A percentile compares a stretch with the other conserved stretches of the same genome.
Evolutionary conservation across 2,329 filamentous ascomycete genomes (phyloP).

Genomic region (Neonectria sp.): DNA sequence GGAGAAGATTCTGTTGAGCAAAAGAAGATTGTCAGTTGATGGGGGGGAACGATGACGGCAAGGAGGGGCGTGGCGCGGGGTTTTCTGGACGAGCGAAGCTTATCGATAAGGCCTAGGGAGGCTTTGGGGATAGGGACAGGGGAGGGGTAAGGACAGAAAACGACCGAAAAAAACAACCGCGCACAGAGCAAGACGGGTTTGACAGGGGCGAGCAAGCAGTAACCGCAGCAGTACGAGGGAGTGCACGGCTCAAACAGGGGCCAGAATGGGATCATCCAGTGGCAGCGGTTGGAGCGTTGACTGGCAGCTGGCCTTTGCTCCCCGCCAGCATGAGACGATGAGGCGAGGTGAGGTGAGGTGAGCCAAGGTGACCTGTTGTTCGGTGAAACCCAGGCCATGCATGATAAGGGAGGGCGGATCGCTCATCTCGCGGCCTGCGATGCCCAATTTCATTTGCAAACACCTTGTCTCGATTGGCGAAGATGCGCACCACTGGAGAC

Average conservation of each 20-base stretch:
- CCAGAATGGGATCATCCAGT: slow-evolving; percentile 44
- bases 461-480: slow-evolving; percentile 44
- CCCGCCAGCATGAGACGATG: slow-evolving; percentile 4
- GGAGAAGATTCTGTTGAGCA: slow-evolving; percentile 42
- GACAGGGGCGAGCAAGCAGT: not conserved
- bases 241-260: slow-evolving; percentile 21
- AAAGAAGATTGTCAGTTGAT: slow-evolving; percentile 43
- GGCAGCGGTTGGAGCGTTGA: slow-evolving; percentile 13
- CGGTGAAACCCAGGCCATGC: slow-evolving; percentile 38
- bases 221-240: slow-evolving; percentile 2
- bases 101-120: slow-evolving; percentile 44
- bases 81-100: slow-evolving; percentile 41
- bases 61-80: slow-evolving; percentile 44
- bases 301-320: slow-evolving; percentile 21
- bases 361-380: slow-evolving; percentile 36
- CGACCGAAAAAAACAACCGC: not conserved
- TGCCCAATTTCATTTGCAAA: slow-evolving; percentile 40
- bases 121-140: slow-evolving; percentile 26
- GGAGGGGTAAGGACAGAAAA: slow-evolving; percentile 30
- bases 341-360: slow-evolving; percentile 41
- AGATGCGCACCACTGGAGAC: slow-evolving; percentile 10
- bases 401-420: slow-evolving; percentile 41
- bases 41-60: slow-evolving; percentile 40
- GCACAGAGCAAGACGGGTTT: slow-evolving; percentile 2
- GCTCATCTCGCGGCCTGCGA: slow-evolving; percentile 32